A percentile compares a stretch with the other conserved stretches of the same genome.
phyloP scores from a whole-genome alignment of 2,329 filamentous ascomycete species.

The Exophiala viscosa region DNA sequence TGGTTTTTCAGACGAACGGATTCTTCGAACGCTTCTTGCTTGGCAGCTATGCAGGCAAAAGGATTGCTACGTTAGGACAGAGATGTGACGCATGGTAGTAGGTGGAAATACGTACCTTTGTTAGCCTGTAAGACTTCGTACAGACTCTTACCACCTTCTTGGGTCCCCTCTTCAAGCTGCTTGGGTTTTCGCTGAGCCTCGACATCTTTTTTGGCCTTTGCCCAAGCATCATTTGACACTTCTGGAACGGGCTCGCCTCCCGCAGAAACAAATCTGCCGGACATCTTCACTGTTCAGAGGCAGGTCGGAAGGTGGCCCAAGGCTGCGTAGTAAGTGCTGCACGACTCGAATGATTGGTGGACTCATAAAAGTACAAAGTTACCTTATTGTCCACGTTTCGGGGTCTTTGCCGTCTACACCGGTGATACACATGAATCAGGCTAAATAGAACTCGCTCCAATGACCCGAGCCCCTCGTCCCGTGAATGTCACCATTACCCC shows the following conservation, averaged over 20 bases:
- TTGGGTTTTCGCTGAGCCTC: constrained; percentile 28
- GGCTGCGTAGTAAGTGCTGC: no score
- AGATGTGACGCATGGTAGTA: background rate
- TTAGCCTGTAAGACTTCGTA: constrained; percentile 49
- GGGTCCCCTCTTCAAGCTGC: constrained; percentile 23
- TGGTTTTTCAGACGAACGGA: constrained; percentile 49
- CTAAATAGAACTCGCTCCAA: no score
- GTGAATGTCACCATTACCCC: no score
- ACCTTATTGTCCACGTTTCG: no score
- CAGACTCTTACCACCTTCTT: constrained; percentile 46
- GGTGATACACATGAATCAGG: no score
- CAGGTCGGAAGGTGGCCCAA: no score
- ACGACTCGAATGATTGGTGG: no score
- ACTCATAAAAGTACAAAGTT: no score
- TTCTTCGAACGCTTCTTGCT: constrained; percentile 52
- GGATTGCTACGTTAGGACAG: constrained; percentile 41
- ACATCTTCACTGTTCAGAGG: constrained; percentile 33
- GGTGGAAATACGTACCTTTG: constrained; percentile 41
- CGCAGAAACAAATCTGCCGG: constrained; percentile 42
- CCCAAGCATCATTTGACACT: constrained; percentile 44
- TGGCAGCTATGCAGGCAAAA: constrained; percentile 37
- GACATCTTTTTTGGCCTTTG: constrained; percentile 37
- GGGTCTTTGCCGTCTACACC: no score
- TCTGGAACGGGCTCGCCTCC: constrained; percentile 42
- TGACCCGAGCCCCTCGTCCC: no score